Percentiles rank a stretch among this genome's conserved stretches.
phyloP scores from a whole-genome alignment of 352 stramenopile species.

The Globisporangium paddicum region DNA sequence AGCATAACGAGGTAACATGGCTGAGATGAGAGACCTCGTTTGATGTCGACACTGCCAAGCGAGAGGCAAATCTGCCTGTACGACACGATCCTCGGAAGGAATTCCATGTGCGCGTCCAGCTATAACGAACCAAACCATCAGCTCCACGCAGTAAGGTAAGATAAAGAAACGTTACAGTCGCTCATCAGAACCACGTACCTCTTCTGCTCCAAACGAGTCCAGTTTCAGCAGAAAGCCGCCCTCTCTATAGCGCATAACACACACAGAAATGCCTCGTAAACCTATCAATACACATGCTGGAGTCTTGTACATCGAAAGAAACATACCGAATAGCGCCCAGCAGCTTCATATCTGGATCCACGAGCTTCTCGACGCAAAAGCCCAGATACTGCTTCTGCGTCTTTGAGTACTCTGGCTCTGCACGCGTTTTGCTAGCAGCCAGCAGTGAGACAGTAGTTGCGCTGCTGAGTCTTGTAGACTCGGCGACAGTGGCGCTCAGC shows the following conservation, averaged over 20 bases:
- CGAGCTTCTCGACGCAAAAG: constrained; percentile 45
- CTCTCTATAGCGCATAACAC: constrained; percentile 8
- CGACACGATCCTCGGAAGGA: constrained; percentile 27
- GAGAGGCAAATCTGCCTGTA: constrained; percentile 43
- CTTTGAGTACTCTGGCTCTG: constrained; percentile 17
- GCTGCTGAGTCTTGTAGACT: background rate
- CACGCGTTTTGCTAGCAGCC: constrained; percentile 10
- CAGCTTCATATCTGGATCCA: constrained; percentile 44
- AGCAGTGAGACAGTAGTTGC: background rate
- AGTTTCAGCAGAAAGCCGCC: constrained; percentile 40
- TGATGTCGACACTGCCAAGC: constrained; percentile 37
- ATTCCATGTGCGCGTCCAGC: constrained; percentile 46
- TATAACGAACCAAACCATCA: constrained; percentile 7
- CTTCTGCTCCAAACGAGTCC: constrained; percentile 43
- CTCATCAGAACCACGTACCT: constrained; percentile 20
- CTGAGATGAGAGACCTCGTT: constrained; percentile 29
- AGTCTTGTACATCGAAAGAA: too few relatives aligned
- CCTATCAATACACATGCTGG: too few relatives aligned
- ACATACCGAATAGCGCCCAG: constrained; percentile 28
- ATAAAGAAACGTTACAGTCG: background rate
- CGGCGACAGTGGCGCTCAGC: background rate
- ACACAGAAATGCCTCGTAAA: too few relatives aligned
- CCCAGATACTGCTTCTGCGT: constrained; percentile 53
- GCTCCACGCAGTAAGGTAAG: background rate
- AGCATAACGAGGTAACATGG: background rate